phyloP scores from a whole-genome alignment of 2,329 filamentous ascomycete species.

The Berkeleyomyces rouxiae region DNA sequence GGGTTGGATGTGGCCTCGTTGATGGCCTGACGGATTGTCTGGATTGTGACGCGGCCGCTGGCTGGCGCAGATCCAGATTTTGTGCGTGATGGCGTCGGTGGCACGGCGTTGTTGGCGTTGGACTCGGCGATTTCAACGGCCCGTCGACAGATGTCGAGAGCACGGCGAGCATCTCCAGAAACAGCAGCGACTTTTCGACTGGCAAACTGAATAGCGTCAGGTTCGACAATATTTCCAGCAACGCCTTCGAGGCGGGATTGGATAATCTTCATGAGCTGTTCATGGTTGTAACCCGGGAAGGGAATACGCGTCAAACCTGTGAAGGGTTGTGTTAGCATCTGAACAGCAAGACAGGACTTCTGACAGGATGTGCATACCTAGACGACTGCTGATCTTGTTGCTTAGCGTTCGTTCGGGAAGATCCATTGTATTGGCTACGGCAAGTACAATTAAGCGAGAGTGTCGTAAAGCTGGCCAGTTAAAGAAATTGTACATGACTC shows the following conservation, averaged over 20 bases:
- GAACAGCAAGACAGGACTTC: neutral
- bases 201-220: constrained; percentile 90
- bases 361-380: constrained; percentile 30
- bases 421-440: constrained; percentile 98
- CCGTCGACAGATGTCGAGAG: constrained; percentile 84
- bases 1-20: constrained; percentile 88
- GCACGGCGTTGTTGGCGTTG: constrained; percentile 18
- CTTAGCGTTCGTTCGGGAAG: constrained; percentile 86
- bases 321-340: neutral
- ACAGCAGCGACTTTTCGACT: constrained; percentile 93
- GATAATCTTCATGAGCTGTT: constrained; percentile 94
- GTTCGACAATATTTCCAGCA: constrained; percentile 73
- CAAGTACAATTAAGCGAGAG: constrained; percentile 84
- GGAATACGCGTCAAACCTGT: constrained; percentile 75
- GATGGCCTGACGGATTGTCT: constrained; percentile 85
- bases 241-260: constrained; percentile 83
- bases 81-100: constrained; percentile 18
- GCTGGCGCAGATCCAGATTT: constrained; percentile 25
- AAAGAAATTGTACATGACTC: constrained; percentile 99
- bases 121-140: constrained; percentile 84
- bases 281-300: constrained; percentile 92
- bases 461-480: constrained; percentile 93
- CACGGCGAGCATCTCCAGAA: constrained; percentile 80
- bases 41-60: constrained; percentile 60
- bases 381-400: constrained; percentile 92